phyloP scores from a whole-genome alignment of 108 stramenopile genomes.

The Skeletonema tropicum region DNA sequence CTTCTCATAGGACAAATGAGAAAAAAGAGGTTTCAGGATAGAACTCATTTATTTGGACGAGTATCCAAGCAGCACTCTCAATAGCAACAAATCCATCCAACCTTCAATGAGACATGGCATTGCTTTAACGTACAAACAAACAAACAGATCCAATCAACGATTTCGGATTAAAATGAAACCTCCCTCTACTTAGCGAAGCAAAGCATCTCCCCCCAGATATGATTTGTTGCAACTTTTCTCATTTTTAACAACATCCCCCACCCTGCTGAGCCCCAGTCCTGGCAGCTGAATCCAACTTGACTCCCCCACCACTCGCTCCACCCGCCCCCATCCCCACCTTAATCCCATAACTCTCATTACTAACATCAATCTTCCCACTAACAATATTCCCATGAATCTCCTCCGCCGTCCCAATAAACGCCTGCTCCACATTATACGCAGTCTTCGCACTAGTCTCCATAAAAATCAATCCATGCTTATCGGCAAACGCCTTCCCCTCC shows the following conservation, averaged over 20 bases:
- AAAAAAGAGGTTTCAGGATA: background rate
- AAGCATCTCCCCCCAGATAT: background rate
- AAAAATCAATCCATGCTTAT: slow-evolving; percentile 97
- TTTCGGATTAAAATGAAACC: too few species aligned
- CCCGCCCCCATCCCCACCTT: slow-evolving; percentile 90
- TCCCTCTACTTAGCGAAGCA: too few species aligned
- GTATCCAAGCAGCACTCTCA: background rate
- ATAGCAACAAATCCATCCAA: background rate
- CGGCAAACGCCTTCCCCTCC: slow-evolving; percentile 95
- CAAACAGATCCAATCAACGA: too few species aligned
- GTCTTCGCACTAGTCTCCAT: slow-evolving; percentile 99
- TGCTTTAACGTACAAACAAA: background rate
- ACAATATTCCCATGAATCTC: slow-evolving; percentile 97
- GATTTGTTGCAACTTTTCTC: background rate
- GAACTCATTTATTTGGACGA: background rate
- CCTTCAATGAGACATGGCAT: background rate
- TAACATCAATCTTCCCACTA: slow-evolving; percentile 95
- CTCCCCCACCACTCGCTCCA: slow-evolving; percentile 36
- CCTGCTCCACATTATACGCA: slow-evolving; percentile 96
- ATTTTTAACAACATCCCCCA: slow-evolving; percentile 45
- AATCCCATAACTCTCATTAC: slow-evolving; percentile 96
- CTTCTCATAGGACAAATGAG: background rate
- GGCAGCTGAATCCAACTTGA: slow-evolving; percentile 20
- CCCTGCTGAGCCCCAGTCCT: slow-evolving; percentile 20
- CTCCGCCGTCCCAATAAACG: slow-evolving; percentile 98